Evolutionary conservation across 1,284 basidiomycete genomes (phyloP), one percentile per base, ranked within the genome.

Genomic region (Volvariella surrecta): DNA sequence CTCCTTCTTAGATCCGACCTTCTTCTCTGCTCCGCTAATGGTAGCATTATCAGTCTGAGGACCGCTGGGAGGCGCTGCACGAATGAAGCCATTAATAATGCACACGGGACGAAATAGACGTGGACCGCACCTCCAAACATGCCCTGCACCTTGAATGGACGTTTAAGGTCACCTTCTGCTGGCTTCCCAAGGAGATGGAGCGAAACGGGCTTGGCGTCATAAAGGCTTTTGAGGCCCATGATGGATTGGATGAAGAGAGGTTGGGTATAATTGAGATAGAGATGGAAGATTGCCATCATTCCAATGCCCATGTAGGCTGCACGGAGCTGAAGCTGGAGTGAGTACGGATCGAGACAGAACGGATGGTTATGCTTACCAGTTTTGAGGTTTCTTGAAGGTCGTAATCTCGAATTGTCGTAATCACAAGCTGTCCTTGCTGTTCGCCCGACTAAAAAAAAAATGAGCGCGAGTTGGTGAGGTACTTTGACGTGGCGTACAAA

Each of bases 341-440:
- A 45, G 43, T n/a, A 34, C n/a, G n/a, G n/a, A n/a, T 17, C 18
- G 8, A 18, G 2, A 21, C 37, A 20, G 16, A 18, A 34, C 40
- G 21, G 9, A 1, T 16, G 8, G 10, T 37, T 18, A 28, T 2
- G 1, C 82, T 63, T 49, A 92, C 84, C n/a, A 85, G 73, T 73
- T 96, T 93, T 45, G 84, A 86, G 2, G 80, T 79, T 62, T 98
- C 89, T 3, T 74, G 67, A 11, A 97, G 78, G 64, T 99, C 94
- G 54, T 99, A 99, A 60, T 98, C 95, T 46, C 81, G 74, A 47
- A 92, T 80, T 17, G 94, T 98, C 6, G 92, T 96, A n/a, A 87
- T 91, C 20, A 94, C 76, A 4, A 95, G 76, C 58, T 86, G 76
- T 34, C 85, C 84, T 28, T 15, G 34, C 3, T 82, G 76, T 46